These are phyloP conservation scores for Dichotomocladium elegans DNA, from an alignment of 371 early-diverging fungal genomes.

Conservation along the genomic window DNA sequence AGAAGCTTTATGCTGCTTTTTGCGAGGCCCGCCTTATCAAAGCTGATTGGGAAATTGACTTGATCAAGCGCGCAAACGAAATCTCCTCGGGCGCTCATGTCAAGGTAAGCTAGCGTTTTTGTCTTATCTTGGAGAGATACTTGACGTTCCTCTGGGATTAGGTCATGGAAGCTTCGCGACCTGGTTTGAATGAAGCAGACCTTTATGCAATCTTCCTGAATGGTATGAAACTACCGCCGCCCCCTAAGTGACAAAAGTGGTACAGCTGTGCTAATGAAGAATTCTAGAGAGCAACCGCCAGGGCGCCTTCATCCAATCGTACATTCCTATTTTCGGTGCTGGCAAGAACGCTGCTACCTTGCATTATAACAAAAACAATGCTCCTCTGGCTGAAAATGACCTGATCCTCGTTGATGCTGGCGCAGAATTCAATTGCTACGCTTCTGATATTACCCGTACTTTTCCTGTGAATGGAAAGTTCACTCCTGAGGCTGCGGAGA, in stretches of 20 bases:
- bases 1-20: constrained; percentile 55
- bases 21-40: constrained; percentile 79
- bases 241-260: not conserved
- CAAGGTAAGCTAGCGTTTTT: constrained; percentile 19
- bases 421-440: constrained; percentile 78
- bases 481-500: constrained; percentile 65
- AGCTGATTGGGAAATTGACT: constrained; percentile 68
- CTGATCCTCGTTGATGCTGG: constrained; percentile 88
- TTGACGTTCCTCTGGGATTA: constrained; percentile 11
- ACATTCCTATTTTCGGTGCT: constrained; percentile 80
- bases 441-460: constrained; percentile 87
- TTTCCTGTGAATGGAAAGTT: constrained; percentile 86
- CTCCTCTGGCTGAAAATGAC: constrained; percentile 30
- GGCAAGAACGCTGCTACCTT: constrained; percentile 79
- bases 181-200: constrained; percentile 67
- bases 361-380: constrained; percentile 79
- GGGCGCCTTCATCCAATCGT: constrained; percentile 78
- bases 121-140: not conserved
- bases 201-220: constrained; percentile 77
- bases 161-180: constrained; percentile 64
- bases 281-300: constrained; percentile 55
- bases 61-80: constrained; percentile 73
- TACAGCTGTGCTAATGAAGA: not conserved
- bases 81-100: constrained; percentile 80
- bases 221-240: constrained; percentile 12